phyloP scores from a whole-genome alignment of 495 filamentous ascomycete species.

The Neurospora discreta region DNA sequence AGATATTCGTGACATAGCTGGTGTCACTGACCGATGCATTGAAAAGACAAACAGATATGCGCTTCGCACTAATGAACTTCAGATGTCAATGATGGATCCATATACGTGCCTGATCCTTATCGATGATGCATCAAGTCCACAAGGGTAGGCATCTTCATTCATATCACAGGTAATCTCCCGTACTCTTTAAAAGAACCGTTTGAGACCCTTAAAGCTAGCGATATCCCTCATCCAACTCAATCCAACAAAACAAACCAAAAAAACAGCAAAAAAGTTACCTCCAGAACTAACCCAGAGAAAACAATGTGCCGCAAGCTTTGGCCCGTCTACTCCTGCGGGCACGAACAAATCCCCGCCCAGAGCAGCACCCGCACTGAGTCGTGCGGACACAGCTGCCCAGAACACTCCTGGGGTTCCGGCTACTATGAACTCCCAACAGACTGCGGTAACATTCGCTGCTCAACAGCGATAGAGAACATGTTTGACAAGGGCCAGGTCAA shows the following conservation, averaged over 20 bases:
- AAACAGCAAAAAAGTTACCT: too few relatives aligned
- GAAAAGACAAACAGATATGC: too few relatives aligned
- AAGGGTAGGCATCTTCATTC: too few relatives aligned
- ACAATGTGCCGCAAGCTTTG: not conserved
- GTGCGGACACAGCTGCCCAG: not conserved
- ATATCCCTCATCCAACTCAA: not conserved
- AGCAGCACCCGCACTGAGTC: not conserved
- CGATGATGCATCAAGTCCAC: not conserved
- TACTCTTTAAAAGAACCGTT: not conserved
- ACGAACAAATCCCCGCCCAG: not conserved
- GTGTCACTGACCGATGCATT: too few relatives aligned
- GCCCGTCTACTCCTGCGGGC: not conserved
- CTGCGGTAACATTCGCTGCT: not conserved
- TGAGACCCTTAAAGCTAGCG: not conserved
- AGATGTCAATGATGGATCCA: not conserved
- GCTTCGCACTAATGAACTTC: too few relatives aligned
- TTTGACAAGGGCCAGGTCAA: not conserved
- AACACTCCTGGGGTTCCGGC: not conserved
- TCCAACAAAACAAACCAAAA: too few relatives aligned
- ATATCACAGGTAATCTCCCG: too few relatives aligned
- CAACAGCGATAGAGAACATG: not conserved
- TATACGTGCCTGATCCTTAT: not conserved
- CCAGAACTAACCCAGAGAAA: not conserved
- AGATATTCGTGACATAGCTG: too few relatives aligned
- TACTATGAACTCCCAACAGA: not conserved